phyloP scores from a whole-genome alignment of 768 basidiomycete genomes.

The Boletellus ananiceps region DNA sequence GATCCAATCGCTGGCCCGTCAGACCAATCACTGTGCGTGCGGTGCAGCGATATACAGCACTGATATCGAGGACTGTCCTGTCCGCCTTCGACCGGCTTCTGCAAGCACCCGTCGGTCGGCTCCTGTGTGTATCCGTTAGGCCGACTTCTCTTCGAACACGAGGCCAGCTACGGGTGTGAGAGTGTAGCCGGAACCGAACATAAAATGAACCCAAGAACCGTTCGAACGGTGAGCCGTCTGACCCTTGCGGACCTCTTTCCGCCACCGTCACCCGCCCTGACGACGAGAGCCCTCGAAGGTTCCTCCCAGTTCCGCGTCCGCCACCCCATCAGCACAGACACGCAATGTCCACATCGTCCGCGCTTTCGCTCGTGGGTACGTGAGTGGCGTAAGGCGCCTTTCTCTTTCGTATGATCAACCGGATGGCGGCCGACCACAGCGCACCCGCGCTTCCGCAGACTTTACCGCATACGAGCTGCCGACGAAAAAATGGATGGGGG shows the following conservation, averaged over 20 bases:
- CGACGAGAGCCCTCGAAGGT: not conserved
- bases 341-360: constrained; percentile 9
- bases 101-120: not conserved
- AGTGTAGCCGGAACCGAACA: constrained; percentile 15
- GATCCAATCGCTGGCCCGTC: not conserved
- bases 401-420: not conserved
- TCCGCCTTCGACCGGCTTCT: not conserved
- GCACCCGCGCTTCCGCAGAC: constrained; percentile 4
- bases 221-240: not conserved
- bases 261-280: not conserved
- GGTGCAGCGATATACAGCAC: not conserved
- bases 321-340: not conserved
- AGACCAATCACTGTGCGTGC: not conserved
- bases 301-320: not conserved
- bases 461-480: constrained; percentile 24
- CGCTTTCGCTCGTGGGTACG: constrained; percentile 19
- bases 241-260: not conserved
- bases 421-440: not conserved
- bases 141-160: not conserved
- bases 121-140: too few species aligned
- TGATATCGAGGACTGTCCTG: too few species aligned
- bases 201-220: not conserved
- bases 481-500: constrained; percentile 14
- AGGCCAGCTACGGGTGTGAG: not conserved
- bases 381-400: not conserved